These are phyloP conservation scores for Albizia julibrissin DNA, from an alignment of 306 rosid genomes.

Conservation along the genomic window DNA sequence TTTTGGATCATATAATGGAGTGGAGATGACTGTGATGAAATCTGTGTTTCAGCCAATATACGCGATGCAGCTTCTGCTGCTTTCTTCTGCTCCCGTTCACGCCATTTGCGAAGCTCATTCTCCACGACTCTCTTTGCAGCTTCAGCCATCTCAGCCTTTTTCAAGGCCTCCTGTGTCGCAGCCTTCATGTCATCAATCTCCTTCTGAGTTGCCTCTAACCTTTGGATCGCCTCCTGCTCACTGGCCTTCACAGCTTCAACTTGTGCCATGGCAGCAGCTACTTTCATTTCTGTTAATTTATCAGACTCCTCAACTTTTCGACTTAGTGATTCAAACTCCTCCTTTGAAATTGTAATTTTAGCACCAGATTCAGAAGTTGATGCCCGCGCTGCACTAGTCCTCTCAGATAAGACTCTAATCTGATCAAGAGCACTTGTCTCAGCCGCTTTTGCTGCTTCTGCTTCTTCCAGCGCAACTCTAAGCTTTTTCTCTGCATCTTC, in stretches of 20 bases:
- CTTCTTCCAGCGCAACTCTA: slow-evolving; percentile 70
- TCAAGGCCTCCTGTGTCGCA: slow-evolving; percentile 70
- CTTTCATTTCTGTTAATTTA: slow-evolving; percentile 84
- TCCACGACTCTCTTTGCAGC: slow-evolving; percentile 95
- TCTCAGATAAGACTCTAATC: slow-evolving; percentile 70
- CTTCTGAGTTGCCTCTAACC: slow-evolving; percentile 69
- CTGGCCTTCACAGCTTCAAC: slow-evolving; percentile 99
- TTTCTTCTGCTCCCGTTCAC: slow-evolving; percentile 89
- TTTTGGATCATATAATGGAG: slow-evolving; percentile 63
- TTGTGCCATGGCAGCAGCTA: slow-evolving; percentile 96
- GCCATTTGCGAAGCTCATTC: slow-evolving; percentile 87
- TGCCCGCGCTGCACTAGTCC: slow-evolving; percentile 81
- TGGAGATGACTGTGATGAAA: slow-evolving; percentile 65
- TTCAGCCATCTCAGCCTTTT: slow-evolving; percentile 91
- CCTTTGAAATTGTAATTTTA: slow-evolving; percentile 73
- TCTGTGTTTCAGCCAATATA: slow-evolving; percentile 71
- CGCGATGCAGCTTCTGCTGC: slow-evolving; percentile 90
- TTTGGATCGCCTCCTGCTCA: slow-evolving; percentile 76
- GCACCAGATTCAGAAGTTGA: slow-evolving; percentile 87
- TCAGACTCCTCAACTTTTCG: slow-evolving; percentile 89
- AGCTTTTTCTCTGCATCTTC: slow-evolving; percentile 79
- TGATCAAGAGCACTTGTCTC: slow-evolving; percentile 81
- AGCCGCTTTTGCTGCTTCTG: slow-evolving; percentile 79
- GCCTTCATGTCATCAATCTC: slow-evolving; percentile 79
- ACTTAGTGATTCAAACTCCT: slow-evolving; percentile 80